Evolutionary conservation across 1,139 yeast genomes (phyloP).

Genomic region (Candida labiduridarum): DNA sequence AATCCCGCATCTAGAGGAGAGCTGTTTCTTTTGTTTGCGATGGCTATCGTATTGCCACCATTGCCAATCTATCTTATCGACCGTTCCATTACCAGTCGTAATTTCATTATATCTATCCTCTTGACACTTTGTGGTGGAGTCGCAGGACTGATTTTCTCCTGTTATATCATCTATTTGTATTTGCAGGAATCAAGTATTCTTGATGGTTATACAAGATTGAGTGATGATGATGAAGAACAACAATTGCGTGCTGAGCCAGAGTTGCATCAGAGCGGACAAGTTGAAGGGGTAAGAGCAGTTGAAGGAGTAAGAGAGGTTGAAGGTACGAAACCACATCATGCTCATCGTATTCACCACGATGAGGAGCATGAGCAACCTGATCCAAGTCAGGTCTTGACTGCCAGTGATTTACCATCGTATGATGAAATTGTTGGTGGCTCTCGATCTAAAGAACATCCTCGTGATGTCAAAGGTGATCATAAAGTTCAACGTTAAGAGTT

Average conservation of each 20-base stretch:
- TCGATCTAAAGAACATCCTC: slow-evolving; percentile 4
- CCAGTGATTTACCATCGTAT: slow-evolving; percentile 28
- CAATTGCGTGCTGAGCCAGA: slow-evolving; percentile 11
- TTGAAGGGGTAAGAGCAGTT: not conserved
- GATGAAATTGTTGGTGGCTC: slow-evolving; percentile 25
- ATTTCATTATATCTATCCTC: slow-evolving; percentile 35
- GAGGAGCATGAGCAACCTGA: slow-evolving; percentile 11
- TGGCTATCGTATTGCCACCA: slow-evolving; percentile 43
- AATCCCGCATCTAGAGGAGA: slow-evolving; percentile 14
- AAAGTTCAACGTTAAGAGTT: slow-evolving; percentile 33
- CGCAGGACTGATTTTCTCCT: slow-evolving; percentile 38
- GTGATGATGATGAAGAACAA: slow-evolving; percentile 15
- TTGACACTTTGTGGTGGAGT: slow-evolving; percentile 42
- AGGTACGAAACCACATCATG: slow-evolving; percentile 1
- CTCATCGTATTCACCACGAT: slow-evolving; percentile 8
- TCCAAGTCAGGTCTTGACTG: slow-evolving; percentile 10
- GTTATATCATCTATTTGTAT: slow-evolving; percentile 32
- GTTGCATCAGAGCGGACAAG: not conserved
- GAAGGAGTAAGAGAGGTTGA: not conserved
- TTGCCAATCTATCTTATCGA: slow-evolving; percentile 37
- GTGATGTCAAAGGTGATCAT: slow-evolving; percentile 14
- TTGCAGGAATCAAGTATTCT: slow-evolving; percentile 21
- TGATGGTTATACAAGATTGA: slow-evolving; percentile 12
- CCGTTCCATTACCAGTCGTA: slow-evolving; percentile 34
- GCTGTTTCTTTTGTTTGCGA: slow-evolving; percentile 29